Evolutionary conservation across 2,329 filamentous ascomycete genomes (phyloP), one percentile per base, ranked within the genome.

Genomic region (Eurotiales sp.): DNA sequence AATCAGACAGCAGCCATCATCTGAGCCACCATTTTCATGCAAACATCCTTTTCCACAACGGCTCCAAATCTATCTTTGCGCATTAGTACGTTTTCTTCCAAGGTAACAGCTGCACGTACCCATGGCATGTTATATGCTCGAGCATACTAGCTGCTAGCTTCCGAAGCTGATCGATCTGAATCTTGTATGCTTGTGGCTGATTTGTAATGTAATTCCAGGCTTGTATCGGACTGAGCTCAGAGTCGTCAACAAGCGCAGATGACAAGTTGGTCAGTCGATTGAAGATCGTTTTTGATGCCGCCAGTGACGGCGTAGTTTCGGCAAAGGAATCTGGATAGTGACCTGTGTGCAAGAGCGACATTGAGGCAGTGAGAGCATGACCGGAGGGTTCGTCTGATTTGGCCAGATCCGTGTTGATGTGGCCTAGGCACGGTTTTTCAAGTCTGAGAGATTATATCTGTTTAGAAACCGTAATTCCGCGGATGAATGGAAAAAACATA

Each of bases 211-310:
- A 56, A 32, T 63, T 57, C 66, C 66, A 68, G 8, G 63, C 64
- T 54, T 70, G 67, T 7, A 67, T 61, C 0, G 68, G 67, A 17
- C 65, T 70, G 3, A 69, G 17, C 46, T 70, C 65, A 17, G 56
- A 55, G 2, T 57, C 53, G 19, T 54, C 4, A 60, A 58, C 52
- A 11, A 56, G 52, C 8, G 51, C 15, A 15, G 25, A 32, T 10
- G 54, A 56, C 22, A 56, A 46, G 1, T 15, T 27, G 50, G 60
- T 37, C 58, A 58, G 30, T 37, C 56, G 4, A n/a, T 49, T 41
- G 22, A 60, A 56, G n/a, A 56, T 59, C 11, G 36, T 17, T 29
- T 54, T 32, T 46, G 45, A 52, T 39, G 23, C 29, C 37, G 25
- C 52, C 39, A 22, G 45, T 36, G 17, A 55, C 30, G 39, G 55